A percentile compares a stretch with the other conserved stretches of the same genome.
phyloP scores from a whole-genome alignment of 2,329 filamentous ascomycete species.

The Parasarocladium wereldwijsianum region DNA sequence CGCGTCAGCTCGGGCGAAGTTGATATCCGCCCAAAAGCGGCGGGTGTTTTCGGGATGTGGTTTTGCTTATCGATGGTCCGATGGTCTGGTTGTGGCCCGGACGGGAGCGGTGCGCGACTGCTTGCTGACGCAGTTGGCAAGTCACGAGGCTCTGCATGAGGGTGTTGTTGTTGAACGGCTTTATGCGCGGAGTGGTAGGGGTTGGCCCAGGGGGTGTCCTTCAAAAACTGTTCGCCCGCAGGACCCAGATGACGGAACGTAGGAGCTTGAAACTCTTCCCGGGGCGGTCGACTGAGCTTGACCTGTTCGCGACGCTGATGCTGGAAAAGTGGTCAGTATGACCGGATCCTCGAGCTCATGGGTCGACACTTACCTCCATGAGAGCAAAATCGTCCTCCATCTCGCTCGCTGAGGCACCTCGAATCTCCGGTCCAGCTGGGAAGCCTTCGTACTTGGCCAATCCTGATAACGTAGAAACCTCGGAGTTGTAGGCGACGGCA shows the following conservation, averaged over 20 bases:
- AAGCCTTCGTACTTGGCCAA: conserved; percentile 94
- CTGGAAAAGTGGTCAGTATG: conserved; percentile 14
- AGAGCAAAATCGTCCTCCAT: conserved; percentile 76
- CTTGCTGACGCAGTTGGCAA: conserved; percentile 1
- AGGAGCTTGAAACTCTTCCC: conserved; percentile 32
- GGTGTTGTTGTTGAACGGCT: conserved; percentile 23
- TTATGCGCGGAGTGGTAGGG: conserved; percentile 65
- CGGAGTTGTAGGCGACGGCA: conserved; percentile 83
- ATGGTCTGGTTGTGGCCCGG: background rate
- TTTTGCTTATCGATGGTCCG: background rate
- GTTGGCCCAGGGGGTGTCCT: conserved; percentile 86
- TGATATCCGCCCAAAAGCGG: conserved; percentile 15
- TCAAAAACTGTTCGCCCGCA: conserved; percentile 74
- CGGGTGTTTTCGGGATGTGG: conserved; percentile 10
- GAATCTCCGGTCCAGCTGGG: conserved; percentile 80
- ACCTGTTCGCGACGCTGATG: conserved; percentile 21
- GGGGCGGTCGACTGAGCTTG: conserved; percentile 17
- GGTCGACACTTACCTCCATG: conserved; percentile 51
- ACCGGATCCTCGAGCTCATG: background rate
- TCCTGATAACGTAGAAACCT: conserved; percentile 81
- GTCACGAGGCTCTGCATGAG: conserved; percentile 6
- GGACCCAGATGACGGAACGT: conserved; percentile 39
- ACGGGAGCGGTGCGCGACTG: conserved; percentile 4
- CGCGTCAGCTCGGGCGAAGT: conserved; percentile 30
- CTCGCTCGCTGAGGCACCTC: conserved; percentile 55